Evolutionary conservation across 176 grass and related monocot species (phyloP), one percentile per base, ranked within the genome.

Genomic region (Paspalum notatum): DNA sequence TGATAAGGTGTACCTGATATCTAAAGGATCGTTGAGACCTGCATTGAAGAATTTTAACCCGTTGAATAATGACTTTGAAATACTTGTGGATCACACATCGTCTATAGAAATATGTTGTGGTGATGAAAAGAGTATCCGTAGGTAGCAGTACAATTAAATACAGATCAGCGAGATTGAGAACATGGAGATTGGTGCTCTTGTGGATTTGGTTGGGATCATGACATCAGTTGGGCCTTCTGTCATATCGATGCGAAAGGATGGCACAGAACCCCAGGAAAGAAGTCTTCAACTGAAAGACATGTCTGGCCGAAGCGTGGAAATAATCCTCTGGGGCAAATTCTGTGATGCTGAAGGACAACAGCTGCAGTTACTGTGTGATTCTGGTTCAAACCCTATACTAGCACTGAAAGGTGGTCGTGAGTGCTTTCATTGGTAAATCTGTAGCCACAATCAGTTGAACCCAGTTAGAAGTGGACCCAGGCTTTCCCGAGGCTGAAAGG

Each of bases 161-260:
- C 77, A 66, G 37, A 91, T 98, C 47, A 93, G 82, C 4, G 92
- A 93, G 73, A 76, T 98, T 84, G 95, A 92, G 76, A 84, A 56
- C 62, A 83, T 98, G 60, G 85, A 88, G 14, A 79, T 11, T 14
- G 77, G 75, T 45, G 61, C 84, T 6, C 79, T 93, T 49, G 80
- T 98, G 12, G 95, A 98, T 84, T 89, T 94, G 60, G 61, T 98
- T 85, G 92, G 92, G 10, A 68, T 93, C 7, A 88, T 98, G 74
- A 87, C 75, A 0, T 91, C 92, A 51, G 88, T 95, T 63, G 84
- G 78, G 26, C 92, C 92, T 82, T 65, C 88, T 80, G 27, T 8
- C 55, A 50, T 77, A 66, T 10, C 93, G 21, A 89, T 75, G 71
- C 68, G 80, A 55, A 95, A 88, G 85, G 87, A 85, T 91, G 95